Base-by-base conservation (phyloP, 768 basidiomycete genomes). In the Suillus brevipes region DNA sequence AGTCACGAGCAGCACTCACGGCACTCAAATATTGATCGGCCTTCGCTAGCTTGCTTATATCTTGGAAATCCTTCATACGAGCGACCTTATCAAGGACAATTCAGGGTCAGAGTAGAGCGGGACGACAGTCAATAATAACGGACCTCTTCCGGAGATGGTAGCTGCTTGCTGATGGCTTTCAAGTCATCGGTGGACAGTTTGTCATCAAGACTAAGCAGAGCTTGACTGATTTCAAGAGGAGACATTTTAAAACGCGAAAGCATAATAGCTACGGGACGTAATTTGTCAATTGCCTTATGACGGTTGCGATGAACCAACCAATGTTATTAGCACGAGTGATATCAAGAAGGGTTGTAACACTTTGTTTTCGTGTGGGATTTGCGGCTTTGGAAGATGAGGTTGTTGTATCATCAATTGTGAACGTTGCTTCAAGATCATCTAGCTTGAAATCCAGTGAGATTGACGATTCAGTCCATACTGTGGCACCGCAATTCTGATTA, bases 141-240 rank as follows among this genome's bases (percentile, higher is more conserved):
- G 45, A 90, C 90, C 82, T 98, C 95, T 58, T 97, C 95, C 0
- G 80, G n/a, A 0, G 90, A 92, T 2, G 95, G 95, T 6, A 91
- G 77, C 62, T 92, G 88, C 65, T 85, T 87, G 70, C 86, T 84
- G 68, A 97, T 86, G 0, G 87, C 85, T 71, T 84, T 90, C 18
- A 98, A 79, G 69, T 91, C 84, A 68, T 97, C 95, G n/a, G 88
- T 75, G 0, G 87, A 83, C 6, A 96, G 77, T 52, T 75, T 82
- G 68, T 95, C 94, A 66, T 95, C 88, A 6, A 96, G 67, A 47
- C 86, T 84, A 23, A 96, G 74, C 5, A 97, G 74, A 0, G 93
- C 90, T 52, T 78, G 82, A n/a, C 87, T 82, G 68, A 97, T 91
- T 14, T 86, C 85, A 3, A 84, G 73, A 45, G 87, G 83, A 5